Base-by-base conservation (phyloP, 148 eudicot genomes). In the Limonium bicolor region DNA sequence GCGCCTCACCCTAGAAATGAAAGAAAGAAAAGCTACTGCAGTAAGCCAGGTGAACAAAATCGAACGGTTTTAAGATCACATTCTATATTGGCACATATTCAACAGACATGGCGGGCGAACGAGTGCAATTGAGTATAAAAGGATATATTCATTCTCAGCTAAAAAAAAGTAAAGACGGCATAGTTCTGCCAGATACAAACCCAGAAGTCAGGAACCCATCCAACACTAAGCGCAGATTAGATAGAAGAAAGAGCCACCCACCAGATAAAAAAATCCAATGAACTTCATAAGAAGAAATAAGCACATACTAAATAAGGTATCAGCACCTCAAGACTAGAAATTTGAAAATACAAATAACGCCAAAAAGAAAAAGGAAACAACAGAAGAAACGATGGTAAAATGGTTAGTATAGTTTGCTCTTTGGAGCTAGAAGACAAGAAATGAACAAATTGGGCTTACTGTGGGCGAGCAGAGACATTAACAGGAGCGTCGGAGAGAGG, bases 1-100 rank as follows among this genome's bases (percentile, higher is more conserved):
- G 21, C 82, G 72, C 58, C 67, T 72, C 54, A 62, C 71, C 64
- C 97, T 88, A 70, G 24, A 51, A 46, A 4, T 4, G 7, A 31
- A 36, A 21, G 6, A 47, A 27, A 28, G 4, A 3, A 21, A 14
- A 31, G 21, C n/a, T n/a, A n/a, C n/a, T n/a, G n/a, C n/a, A n/a
- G n/a, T n/a, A n/a, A n/a, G n/a, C n/a, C n/a, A n/a, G n/a, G n/a
- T n/a, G 11, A 0, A 21, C n/a, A 7, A 50, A n/a, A 59, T 8
- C 2, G 18, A 22, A 23, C 41, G 13, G 5, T 11, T 12, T 4
- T 24, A 7, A 16, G 5, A 27, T 26, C 12, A 49, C 16, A 26
- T 6, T 20, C 21, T 10, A 8, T 6, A 23, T 7, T 26, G 2
- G 42, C 30, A 21, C 18, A 27, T 17, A 46, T 8, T 6, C 23